Percentiles rank a stretch among this genome's conserved stretches.
Conservation (phyloP, 768 basidiomycete species). For the Terana coerulea region DNA sequence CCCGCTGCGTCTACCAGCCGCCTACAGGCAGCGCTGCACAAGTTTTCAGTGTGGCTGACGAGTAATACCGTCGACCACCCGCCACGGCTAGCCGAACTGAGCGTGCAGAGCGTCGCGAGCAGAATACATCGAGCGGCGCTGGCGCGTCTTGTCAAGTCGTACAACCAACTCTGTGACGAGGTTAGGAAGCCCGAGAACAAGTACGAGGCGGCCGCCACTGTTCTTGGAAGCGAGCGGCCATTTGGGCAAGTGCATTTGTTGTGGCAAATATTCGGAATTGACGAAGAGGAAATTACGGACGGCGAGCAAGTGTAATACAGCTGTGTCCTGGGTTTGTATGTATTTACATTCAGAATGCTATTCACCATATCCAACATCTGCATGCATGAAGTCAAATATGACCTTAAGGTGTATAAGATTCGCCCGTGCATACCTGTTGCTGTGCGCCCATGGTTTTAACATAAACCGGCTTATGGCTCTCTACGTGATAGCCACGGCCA, state of each 20-base stretch:
- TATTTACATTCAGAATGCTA: no score
- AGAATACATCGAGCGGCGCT: slow-evolving; percentile 78
- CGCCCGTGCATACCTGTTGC: no score
- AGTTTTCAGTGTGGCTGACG: slow-evolving; percentile 85
- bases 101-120: slow-evolving; percentile 58
- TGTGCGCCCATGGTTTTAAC: no score
- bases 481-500: no score
- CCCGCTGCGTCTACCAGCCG: slow-evolving; percentile 61
- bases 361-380: no score
- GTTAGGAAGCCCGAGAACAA: slow-evolving; percentile 71
- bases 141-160: slow-evolving; percentile 61
- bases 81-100: slow-evolving; percentile 71
- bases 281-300: slow-evolving; percentile 44
- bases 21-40: slow-evolving; percentile 57
- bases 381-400: no score
- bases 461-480: no score
- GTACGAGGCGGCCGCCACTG: slow-evolving; percentile 89
- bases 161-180: slow-evolving; percentile 69
- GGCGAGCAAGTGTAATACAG: not conserved
- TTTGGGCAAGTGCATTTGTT: slow-evolving; percentile 75
- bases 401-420: no score
- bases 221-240: slow-evolving; percentile 79
- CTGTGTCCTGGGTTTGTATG: not conserved
- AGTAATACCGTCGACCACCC: slow-evolving; percentile 77
- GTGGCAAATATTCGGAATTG: slow-evolving; percentile 75